Evolutionary conservation across 2,329 filamentous ascomycete genomes (phyloP), one percentile per base, ranked within the genome.

Genomic region (Botryotinia convoluta): DNA sequence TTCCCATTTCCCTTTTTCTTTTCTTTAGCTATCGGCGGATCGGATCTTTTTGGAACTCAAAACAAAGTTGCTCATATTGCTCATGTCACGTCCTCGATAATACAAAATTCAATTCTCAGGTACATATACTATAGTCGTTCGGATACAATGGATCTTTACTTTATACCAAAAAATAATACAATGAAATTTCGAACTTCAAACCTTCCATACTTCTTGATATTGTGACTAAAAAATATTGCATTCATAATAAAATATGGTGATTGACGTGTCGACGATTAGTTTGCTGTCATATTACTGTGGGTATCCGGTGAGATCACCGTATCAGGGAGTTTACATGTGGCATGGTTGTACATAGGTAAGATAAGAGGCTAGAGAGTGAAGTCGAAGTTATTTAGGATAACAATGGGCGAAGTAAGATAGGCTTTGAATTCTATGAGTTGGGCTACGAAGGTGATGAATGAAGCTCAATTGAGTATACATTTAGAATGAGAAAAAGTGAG

Each of bases 1-100:
- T 72, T 74, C 71, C 67, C 69, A 65, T 45, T 73, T 72, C 35
- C 67, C 44, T 57, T 59, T 59, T 48, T 26, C 29, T 48, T 57
- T 57, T 37, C 20, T 67, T 68, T 39, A 59, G 32, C 62, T 68
- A 67, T 74, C 44, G 44, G 67, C n/a, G 70, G 72, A 74, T 72
- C 72, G 54, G 59, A 73, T 73, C 29, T 76, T 76, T 75, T 75
- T 77, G 74, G 75, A 76, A 76, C 71, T 65, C 75, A 44, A 72
- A 72, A 75, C 61, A 35, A 76, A 62, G 68, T 76, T 73, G 74
- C 75, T 73, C 68, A 76, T 75, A 73, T 76, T 72, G 71, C 70
- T 54, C 45, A 73, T 73, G 70, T 72, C 60, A 59, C 60, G 35
- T 68, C 61, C 75, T 75, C 71, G 73, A 74, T 75, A 72, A 72